These are phyloP conservation scores for Aurifilum marmelostoma DNA, from an alignment of 2,329 filamentous ascomycete genomes.

Conservation along the genomic window DNA sequence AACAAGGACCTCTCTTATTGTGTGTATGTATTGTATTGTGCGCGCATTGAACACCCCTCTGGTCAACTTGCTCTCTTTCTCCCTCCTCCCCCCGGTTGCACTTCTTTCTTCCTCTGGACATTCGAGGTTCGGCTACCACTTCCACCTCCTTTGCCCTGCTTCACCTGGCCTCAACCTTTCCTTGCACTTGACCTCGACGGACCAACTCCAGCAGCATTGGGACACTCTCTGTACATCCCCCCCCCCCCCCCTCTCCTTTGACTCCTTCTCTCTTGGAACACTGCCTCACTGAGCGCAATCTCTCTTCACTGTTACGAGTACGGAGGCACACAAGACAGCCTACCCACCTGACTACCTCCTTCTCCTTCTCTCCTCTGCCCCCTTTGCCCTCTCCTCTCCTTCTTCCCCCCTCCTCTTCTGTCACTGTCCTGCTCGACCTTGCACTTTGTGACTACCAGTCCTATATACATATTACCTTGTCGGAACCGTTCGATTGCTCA, in stretches of 20 bases:
- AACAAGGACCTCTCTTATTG: conserved; percentile 7
- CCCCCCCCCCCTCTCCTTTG: neutral
- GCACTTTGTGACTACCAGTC: neutral
- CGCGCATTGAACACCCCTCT: neutral
- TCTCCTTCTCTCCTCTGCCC: no score
- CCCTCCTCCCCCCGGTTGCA: neutral
- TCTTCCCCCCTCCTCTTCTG: neutral
- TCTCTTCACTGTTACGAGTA: neutral
- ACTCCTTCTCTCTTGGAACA: no score
- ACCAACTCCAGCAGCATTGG: neutral
- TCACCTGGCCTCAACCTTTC: neutral
- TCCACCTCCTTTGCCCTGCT: neutral
- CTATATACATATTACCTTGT: neutral
- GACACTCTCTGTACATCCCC: neutral
- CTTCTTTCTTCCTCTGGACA: neutral
- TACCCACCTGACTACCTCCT: neutral
- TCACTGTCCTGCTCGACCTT: neutral
- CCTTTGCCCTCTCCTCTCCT: no score
- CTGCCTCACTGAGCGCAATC: neutral
- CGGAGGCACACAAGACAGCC: neutral
- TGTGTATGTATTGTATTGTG: conserved; percentile 7
- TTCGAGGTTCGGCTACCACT: neutral
- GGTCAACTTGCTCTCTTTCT: neutral
- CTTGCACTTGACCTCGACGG: neutral
- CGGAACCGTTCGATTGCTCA: neutral